phyloP scores from a whole-genome alignment of 2,329 filamentous ascomycete genomes.

The Cercospora sp. region DNA sequence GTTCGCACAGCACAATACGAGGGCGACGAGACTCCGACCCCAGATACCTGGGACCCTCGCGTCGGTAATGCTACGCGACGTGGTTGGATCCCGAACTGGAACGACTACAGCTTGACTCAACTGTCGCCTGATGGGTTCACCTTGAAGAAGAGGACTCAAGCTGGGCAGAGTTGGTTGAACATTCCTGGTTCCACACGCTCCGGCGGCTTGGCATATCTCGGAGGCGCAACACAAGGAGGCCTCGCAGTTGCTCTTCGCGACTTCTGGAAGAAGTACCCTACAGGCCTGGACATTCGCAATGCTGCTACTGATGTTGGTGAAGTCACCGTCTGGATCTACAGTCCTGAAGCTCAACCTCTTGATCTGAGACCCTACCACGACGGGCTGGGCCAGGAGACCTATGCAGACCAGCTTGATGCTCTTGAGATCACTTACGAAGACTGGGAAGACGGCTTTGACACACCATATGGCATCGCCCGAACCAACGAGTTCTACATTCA shows the following conservation, averaged over 20 bases:
- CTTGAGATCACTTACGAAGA: slow-evolving; percentile 66
- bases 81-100: slow-evolving; percentile 60
- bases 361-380: slow-evolving; percentile 61
- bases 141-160: slow-evolving; percentile 60
- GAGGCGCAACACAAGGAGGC: slow-evolving; percentile 58
- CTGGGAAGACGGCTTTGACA: slow-evolving; percentile 57
- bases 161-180: slow-evolving; percentile 59
- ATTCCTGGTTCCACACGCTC: slow-evolving; percentile 58
- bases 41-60: slow-evolving; percentile 50
- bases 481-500: slow-evolving; percentile 58
- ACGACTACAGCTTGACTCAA: slow-evolving; percentile 58
- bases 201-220: slow-evolving; percentile 60
- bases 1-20: slow-evolving; percentile 55
- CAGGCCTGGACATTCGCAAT: slow-evolving; percentile 56
- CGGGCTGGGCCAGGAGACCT: slow-evolving; percentile 57
- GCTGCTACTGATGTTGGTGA: slow-evolving; percentile 52
- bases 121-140: slow-evolving; percentile 62
- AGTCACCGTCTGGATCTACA: slow-evolving; percentile 63
- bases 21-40: slow-evolving; percentile 48
- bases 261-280: slow-evolving; percentile 65
- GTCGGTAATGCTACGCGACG: slow-evolving; percentile 46
- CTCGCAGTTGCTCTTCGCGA: slow-evolving; percentile 59
- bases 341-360: slow-evolving; percentile 56
- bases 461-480: slow-evolving; percentile 58
- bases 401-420: slow-evolving; percentile 59